Percentiles rank a stretch among this genome's conserved stretches.
phyloP scores from a whole-genome alignment of 345 rosid species.

The Salix exigua region DNA sequence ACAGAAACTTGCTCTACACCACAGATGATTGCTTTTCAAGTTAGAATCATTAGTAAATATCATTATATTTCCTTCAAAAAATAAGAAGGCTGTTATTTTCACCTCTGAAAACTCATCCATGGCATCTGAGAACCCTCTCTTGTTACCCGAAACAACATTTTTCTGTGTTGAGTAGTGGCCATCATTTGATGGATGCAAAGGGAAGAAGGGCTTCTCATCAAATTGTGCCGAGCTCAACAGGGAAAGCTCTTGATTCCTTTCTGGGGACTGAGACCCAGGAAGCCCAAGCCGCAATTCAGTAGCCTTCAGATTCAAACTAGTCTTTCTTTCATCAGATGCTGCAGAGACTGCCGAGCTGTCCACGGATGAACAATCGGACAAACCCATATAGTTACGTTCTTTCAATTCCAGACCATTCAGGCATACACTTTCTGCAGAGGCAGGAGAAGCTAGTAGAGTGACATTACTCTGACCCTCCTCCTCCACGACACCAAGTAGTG shows the following conservation, averaged over 20 bases:
- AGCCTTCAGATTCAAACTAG: conserved; percentile 27
- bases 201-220: conserved; percentile 34
- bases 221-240: conserved; percentile 14
- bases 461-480: conserved; percentile 28
- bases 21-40: conserved; percentile 15
- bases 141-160: conserved; percentile 27
- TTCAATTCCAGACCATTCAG: conserved; percentile 20
- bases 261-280: conserved; percentile 35
- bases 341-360: conserved; percentile 19
- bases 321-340: conserved; percentile 13
- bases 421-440: conserved; percentile 26
- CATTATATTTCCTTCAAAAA: conserved; percentile 1
- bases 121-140: conserved; percentile 51
- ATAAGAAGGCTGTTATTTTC: neutral
- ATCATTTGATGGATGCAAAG: conserved; percentile 26
- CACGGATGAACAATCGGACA: conserved; percentile 32
- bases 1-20: conserved; percentile 47
- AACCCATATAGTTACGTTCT: conserved; percentile 35
- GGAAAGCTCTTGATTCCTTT: conserved; percentile 22
- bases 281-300: conserved; percentile 34
- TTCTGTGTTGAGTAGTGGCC: conserved; percentile 18
- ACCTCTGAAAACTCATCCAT: conserved; percentile 58
- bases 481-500: conserved; percentile 28
- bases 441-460: conserved; percentile 26
- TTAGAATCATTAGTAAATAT: conserved; percentile 11